Conservation (phyloP, 495 filamentous ascomycete species). For the Rhizodiscina lignyota region DNA sequence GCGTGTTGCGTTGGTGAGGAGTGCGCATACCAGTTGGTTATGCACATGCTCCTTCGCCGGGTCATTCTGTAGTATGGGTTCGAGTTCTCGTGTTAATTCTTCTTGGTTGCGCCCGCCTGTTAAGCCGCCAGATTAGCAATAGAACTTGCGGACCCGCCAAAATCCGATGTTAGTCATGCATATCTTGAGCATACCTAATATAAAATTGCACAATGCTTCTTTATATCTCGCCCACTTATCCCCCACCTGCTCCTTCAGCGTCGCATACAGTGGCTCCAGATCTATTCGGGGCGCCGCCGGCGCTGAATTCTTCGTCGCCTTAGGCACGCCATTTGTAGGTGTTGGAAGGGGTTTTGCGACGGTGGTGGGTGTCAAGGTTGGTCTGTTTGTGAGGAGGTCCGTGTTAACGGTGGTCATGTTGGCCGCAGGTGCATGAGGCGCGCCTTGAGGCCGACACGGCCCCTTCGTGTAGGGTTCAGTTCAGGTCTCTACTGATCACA, state of each 20-base stretch:
- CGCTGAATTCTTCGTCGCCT: background rate
- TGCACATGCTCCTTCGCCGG: conserved; percentile 47
- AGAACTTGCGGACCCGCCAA: conserved; percentile 10
- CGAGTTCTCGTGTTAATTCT: conserved; percentile 64
- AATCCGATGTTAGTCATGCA: conserved; percentile 2
- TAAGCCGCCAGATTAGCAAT: conserved; percentile 1
- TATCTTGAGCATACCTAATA: conserved; percentile 45
- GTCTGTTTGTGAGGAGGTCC: no score
- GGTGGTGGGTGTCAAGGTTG: no score
- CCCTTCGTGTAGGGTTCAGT: no score
- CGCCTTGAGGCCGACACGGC: no score
- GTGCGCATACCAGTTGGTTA: conserved; percentile 73
- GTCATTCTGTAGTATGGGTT: conserved; percentile 42
- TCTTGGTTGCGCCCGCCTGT: conserved; percentile 69
- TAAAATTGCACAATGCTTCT: conserved; percentile 59
- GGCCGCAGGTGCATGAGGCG: no score
- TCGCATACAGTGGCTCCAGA: conserved; percentile 74
- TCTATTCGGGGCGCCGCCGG: conserved; percentile 54
- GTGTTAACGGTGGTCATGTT: no score
- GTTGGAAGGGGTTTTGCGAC: no score
- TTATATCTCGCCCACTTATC: conserved; percentile 87
- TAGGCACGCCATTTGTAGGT: background rate
- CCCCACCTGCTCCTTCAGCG: conserved; percentile 62
- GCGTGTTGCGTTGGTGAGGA: conserved; percentile 71
- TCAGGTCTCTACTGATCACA: no score